Conservation (phyloP, 1,284 basidiomycete species). For the Ganoderma resinaceum region DNA sequence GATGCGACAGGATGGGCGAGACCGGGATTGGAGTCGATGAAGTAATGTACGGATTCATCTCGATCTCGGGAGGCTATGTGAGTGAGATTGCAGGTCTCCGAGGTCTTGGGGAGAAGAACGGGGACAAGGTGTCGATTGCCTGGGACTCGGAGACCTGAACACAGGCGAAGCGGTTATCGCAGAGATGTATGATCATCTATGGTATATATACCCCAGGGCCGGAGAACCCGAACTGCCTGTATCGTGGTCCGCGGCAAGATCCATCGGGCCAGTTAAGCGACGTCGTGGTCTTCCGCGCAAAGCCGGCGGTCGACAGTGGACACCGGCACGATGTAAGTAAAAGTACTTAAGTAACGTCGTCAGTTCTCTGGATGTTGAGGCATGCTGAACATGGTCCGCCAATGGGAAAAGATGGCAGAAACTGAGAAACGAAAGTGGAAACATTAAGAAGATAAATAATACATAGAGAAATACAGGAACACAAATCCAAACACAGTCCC, state of each 20-base stretch:
- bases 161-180: conserved; percentile 28
- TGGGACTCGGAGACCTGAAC: conserved; percentile 12
- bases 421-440: conserved; percentile 3
- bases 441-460: conserved; percentile 26
- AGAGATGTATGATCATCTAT: conserved; percentile 25
- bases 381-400: background rate
- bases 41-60: conserved; percentile 30
- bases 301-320: background rate
- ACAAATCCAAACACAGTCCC: background rate
- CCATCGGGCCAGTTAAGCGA: conserved; percentile 28
- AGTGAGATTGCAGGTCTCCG: conserved; percentile 1
- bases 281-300: conserved; percentile 13
- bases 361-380: background rate
- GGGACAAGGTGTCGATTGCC: conserved; percentile 14
- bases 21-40: conserved; percentile 27
- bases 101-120: background rate
- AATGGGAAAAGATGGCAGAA: background rate
- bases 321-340: background rate
- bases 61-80: conserved; percentile 13
- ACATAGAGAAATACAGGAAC: conserved; percentile 18
- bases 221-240: conserved; percentile 27
- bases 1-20: conserved; percentile 34
- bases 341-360: too few species aligned
- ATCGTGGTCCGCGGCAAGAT: conserved; percentile 38
- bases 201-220: conserved; percentile 31